Conservation (phyloP, 495 filamentous ascomycete species). For the Aspergillus incahuasiensis region DNA sequence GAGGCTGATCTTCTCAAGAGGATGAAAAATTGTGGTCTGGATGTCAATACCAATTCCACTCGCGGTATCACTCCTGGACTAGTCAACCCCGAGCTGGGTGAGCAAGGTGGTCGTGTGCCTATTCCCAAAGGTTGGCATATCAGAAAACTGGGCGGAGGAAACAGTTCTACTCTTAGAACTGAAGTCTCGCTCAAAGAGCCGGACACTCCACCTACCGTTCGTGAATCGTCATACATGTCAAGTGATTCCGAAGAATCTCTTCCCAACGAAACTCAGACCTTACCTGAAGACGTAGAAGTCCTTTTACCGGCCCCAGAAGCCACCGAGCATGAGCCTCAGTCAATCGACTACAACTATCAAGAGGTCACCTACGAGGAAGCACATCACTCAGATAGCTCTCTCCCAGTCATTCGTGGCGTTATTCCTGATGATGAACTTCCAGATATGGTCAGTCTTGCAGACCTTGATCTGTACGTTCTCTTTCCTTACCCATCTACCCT, state of each 20-base stretch:
- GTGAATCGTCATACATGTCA: not conserved
- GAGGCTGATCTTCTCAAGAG: not conserved
- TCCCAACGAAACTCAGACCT: not conserved
- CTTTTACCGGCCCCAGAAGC: not conserved
- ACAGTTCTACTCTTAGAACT: not conserved
- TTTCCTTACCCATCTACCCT: not conserved
- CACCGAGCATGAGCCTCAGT: not conserved
- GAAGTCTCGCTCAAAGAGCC: not conserved
- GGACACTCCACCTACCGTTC: not conserved
- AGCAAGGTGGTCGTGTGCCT: slow-evolving; percentile 14
- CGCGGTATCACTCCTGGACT: slow-evolving; percentile 29
- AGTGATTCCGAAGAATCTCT: not conserved
- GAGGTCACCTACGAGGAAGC: not conserved
- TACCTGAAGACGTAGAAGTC: not conserved
- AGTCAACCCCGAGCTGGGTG: slow-evolving; percentile 17
- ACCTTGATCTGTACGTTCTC: slow-evolving; percentile 6
- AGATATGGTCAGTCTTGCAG: not conserved
- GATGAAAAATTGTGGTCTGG: slow-evolving; percentile 6
- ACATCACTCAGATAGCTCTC: not conserved
- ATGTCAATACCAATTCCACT: slow-evolving; percentile 19
- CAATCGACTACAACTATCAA: not conserved
- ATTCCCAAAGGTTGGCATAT: slow-evolving; percentile 1
- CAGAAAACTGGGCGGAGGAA: not conserved
- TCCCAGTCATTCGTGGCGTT: not conserved
- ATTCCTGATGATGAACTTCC: slow-evolving; percentile 11